phyloP scores from a whole-genome alignment of 805 yeast species.

The Sporopachydermia lactativora region DNA sequence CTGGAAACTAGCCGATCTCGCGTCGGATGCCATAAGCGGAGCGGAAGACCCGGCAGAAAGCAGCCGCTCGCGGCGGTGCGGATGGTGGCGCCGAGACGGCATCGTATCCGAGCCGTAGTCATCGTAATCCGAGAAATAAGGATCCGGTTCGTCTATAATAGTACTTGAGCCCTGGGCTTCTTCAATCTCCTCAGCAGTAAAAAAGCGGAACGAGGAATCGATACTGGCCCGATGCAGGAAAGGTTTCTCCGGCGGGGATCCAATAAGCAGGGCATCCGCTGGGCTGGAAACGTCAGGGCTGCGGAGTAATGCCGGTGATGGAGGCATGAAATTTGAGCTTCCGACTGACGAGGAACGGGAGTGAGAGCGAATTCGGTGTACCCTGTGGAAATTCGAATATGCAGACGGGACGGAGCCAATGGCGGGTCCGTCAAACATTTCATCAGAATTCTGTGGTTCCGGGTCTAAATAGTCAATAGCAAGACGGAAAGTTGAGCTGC shows the following conservation, averaged over 20 bases:
- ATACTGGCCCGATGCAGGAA: not conserved
- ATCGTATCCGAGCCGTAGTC: conserved; percentile 21
- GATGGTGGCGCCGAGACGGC: conserved; percentile 8
- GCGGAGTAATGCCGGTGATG: conserved; percentile 2
- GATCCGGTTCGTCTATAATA: conserved; percentile 41
- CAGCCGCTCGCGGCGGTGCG: not conserved
- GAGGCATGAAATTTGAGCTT: not conserved
- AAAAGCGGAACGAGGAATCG: conserved; percentile 53
- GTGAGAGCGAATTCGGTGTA: conserved; percentile 11
- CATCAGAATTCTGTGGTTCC: conserved; percentile 19
- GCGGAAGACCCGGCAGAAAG: not conserved
- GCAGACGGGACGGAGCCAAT: conserved; percentile 59
- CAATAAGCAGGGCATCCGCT: conserved; percentile 1
- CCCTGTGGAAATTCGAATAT: conserved; percentile 49
- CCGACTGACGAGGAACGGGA: conserved; percentile 8
- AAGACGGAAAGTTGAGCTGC: not conserved
- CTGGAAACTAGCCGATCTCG: conserved; percentile 2
- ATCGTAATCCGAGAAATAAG: conserved; percentile 58
- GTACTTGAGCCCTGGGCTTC: conserved; percentile 76
- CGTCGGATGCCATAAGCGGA: not conserved
- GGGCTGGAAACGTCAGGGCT: conserved; percentile 4
- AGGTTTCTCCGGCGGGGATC: conserved; percentile 2
- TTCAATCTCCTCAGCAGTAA: conserved; percentile 71
- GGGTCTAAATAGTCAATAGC: not conserved
- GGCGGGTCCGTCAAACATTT: conserved; percentile 61